A percentile compares a stretch with the other conserved stretches of the same genome.
These are phyloP conservation scores for Tetrapisispora arboricola DNA, from an alignment of 805 yeast species.

Conservation along the genomic window DNA sequence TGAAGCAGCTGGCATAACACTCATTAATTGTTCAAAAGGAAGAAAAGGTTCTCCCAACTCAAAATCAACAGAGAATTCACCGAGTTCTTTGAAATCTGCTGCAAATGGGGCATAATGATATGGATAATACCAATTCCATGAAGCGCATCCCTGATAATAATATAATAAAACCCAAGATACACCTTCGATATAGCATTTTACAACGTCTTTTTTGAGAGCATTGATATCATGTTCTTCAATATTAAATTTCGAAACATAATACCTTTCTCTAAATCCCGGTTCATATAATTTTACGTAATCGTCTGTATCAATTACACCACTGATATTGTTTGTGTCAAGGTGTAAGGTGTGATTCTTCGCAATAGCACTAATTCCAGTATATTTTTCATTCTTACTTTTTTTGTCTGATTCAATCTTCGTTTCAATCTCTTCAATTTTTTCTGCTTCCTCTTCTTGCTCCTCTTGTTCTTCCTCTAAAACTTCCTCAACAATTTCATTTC, in stretches of 20 bases:
- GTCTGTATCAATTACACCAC: slow-evolving; percentile 35
- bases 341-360: slow-evolving; percentile 6
- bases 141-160: slow-evolving; percentile 95
- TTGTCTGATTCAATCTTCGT: background rate
- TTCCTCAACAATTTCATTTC: slow-evolving; percentile 18
- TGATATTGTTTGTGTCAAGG: slow-evolving; percentile 20
- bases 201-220: slow-evolving; percentile 48
- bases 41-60: slow-evolving; percentile 66
- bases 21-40: slow-evolving; percentile 91
- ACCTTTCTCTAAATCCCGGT: slow-evolving; percentile 77
- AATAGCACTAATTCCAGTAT: slow-evolving; percentile 5
- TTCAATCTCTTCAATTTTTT: slow-evolving; percentile 8
- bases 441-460: slow-evolving; percentile 10
- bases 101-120: slow-evolving; percentile 98
- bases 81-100: slow-evolving; percentile 56
- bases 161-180: slow-evolving; percentile 92
- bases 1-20: slow-evolving; percentile 90
- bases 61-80: slow-evolving; percentile 46
- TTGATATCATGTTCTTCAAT: slow-evolving; percentile 44
- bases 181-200: slow-evolving; percentile 76
- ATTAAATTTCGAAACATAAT: slow-evolving; percentile 67
- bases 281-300: slow-evolving; percentile 63
- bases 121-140: slow-evolving; percentile 98
- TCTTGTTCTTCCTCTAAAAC: slow-evolving; percentile 11
- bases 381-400: slow-evolving; percentile 11